Evolutionary conservation across 495 filamentous ascomycete genomes (phyloP).

Genomic region (Aspergillus olivimuriae): DNA sequence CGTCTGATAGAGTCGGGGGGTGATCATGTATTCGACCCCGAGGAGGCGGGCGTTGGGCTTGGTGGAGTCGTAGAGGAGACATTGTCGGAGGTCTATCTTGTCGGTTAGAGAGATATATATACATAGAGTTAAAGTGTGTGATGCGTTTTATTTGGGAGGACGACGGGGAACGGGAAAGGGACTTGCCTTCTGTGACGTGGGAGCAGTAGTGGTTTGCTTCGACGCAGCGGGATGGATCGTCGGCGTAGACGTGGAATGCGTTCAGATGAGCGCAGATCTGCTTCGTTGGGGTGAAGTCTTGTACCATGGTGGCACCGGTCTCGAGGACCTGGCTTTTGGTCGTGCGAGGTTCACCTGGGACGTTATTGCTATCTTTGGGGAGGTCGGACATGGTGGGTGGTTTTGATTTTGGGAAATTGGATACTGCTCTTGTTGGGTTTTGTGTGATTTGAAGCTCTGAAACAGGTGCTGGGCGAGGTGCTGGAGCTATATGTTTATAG

Average conservation of each 20-base stretch:
- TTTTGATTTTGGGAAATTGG: not conserved
- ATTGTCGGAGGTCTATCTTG: slow-evolving; percentile 61
- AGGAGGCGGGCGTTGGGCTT: slow-evolving; percentile 63
- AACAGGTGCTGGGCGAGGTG: too few relatives aligned
- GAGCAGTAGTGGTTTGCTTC: slow-evolving; percentile 85
- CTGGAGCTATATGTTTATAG: too few relatives aligned
- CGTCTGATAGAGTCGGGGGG: slow-evolving; percentile 57
- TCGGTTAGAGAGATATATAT: not conserved
- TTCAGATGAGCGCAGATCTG: slow-evolving; percentile 79
- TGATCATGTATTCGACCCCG: slow-evolving; percentile 92
- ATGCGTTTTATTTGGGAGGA: not conserved
- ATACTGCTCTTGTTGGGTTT: not conserved
- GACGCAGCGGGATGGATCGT: slow-evolving; percentile 58
- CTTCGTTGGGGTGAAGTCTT: slow-evolving; percentile 68
- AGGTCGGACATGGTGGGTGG: not conserved
- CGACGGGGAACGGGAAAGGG: not conserved
- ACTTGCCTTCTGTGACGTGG: slow-evolving; percentile 61
- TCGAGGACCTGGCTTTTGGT: slow-evolving; percentile 57
- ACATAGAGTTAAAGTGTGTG: too few relatives aligned
- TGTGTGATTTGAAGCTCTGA: too few relatives aligned
- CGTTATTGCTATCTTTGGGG: slow-evolving; percentile 21
- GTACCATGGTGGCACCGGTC: slow-evolving; percentile 53
- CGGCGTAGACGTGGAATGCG: slow-evolving; percentile 76
- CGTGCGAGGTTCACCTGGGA: slow-evolving; percentile 46
- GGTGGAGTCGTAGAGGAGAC: slow-evolving; percentile 75